These are phyloP conservation scores for Colletotrichum nymphaeae DNA, from an alignment of 2,329 filamentous ascomycete genomes.

Conservation along the genomic window DNA sequence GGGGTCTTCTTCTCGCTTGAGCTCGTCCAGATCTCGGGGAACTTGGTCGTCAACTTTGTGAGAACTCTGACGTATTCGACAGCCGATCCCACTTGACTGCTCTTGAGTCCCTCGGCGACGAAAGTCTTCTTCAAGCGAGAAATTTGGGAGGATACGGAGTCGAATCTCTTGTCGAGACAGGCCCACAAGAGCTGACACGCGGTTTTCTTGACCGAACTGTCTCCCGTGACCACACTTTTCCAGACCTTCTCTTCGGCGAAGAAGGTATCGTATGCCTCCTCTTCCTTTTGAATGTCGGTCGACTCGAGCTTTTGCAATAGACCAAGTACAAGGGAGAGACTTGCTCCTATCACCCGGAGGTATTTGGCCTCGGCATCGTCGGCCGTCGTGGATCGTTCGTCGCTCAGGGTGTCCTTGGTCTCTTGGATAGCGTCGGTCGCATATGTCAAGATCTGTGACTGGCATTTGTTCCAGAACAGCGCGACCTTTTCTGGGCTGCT, in stretches of 20 bases:
- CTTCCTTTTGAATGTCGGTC: slow-evolving; percentile 69
- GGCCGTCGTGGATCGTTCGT: slow-evolving; percentile 83
- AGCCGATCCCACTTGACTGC: slow-evolving; percentile 79
- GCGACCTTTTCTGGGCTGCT: slow-evolving; percentile 81
- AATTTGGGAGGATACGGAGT: slow-evolving; percentile 61
- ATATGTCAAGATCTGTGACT: slow-evolving; percentile 83
- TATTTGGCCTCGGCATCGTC: slow-evolving; percentile 92
- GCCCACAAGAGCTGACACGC: slow-evolving; percentile 62
- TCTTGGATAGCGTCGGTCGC: slow-evolving; percentile 85
- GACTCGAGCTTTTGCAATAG: slow-evolving; percentile 61
- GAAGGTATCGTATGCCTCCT: slow-evolving; percentile 72
- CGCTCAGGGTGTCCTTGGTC: slow-evolving; percentile 84
- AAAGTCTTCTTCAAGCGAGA: slow-evolving; percentile 68
- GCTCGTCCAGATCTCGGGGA: slow-evolving; percentile 81
- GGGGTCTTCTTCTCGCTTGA: slow-evolving; percentile 64
- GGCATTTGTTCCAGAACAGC: slow-evolving; percentile 84
- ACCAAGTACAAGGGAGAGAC: slow-evolving; percentile 65
- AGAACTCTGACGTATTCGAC: slow-evolving; percentile 77
- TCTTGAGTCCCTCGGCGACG: slow-evolving; percentile 78
- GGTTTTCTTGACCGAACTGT: slow-evolving; percentile 62
- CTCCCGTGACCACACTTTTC: slow-evolving; percentile 74
- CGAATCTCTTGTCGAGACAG: slow-evolving; percentile 59
- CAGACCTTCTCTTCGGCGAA: slow-evolving; percentile 75
- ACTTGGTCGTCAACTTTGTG: slow-evolving; percentile 70
- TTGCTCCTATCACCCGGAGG: slow-evolving; percentile 74